Evolutionary conservation across 108 stramenopile species (phyloP).

Genomic region (Cyclotella sp.): DNA sequence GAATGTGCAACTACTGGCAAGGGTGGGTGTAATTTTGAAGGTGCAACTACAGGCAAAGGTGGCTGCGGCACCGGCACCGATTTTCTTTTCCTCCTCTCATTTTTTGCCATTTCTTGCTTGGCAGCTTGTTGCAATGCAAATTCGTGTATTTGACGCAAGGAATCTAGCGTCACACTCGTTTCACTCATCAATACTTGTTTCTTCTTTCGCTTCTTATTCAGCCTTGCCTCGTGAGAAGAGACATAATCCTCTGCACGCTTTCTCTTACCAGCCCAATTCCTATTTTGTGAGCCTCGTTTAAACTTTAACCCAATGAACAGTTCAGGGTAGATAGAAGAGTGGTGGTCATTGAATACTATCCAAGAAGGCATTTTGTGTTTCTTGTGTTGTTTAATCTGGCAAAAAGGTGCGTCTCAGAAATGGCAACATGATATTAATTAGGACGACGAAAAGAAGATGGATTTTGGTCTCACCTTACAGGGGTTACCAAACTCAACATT

Average conservation of each 20-base stretch:
- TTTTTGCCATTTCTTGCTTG: background rate
- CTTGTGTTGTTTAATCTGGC: constrained; percentile 41
- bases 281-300: constrained; percentile 48
- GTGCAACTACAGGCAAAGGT: too few relatives aligned
- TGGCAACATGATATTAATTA: background rate
- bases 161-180: background rate
- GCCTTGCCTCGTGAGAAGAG: background rate
- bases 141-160: background rate
- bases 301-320: constrained; percentile 41
- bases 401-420: constrained; percentile 13
- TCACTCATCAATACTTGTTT: background rate
- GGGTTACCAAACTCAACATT: constrained; percentile 12
- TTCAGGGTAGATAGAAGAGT: constrained; percentile 49
- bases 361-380: constrained; percentile 48
- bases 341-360: constrained; percentile 49
- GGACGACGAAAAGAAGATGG: background rate
- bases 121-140: constrained; percentile 4
- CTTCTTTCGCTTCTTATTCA: background rate
- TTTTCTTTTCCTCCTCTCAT: background rate
- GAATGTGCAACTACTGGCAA: too few relatives aligned
- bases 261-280: constrained; percentile 34
- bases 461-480: constrained; percentile 11
- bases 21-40: too few relatives aligned
- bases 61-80: background rate
- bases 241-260: constrained; percentile 32